phyloP scores from a whole-genome alignment of 768 basidiomycete species.

The Tylopilus sp. region DNA sequence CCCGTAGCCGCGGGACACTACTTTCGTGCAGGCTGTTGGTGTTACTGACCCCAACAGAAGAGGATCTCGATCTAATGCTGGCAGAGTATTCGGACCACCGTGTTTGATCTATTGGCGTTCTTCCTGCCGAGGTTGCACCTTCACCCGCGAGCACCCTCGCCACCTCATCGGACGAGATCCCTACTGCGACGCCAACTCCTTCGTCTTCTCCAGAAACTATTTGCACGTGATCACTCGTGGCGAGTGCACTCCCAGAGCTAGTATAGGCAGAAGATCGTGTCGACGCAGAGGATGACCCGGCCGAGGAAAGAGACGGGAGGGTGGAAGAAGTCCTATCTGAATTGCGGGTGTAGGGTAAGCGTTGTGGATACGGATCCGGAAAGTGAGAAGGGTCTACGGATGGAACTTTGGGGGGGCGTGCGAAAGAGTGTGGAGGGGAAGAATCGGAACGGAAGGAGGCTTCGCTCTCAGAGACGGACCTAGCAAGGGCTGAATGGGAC shows the following conservation, averaged over 20 bases:
- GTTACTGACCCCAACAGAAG: constrained; percentile 54
- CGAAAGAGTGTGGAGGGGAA: constrained; percentile 35
- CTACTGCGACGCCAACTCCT: constrained; percentile 47
- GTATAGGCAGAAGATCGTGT: constrained; percentile 78
- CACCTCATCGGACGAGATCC: constrained; percentile 64
- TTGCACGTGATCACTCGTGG: constrained; percentile 63
- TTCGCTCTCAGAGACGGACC: constrained; percentile 41
- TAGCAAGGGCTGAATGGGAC: constrained; percentile 35
- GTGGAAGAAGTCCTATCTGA: constrained; percentile 35
- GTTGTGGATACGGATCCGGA: constrained; percentile 70
- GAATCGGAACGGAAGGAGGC: constrained; percentile 37
- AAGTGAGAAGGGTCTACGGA: constrained; percentile 62
- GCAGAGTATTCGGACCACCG: constrained; percentile 77
- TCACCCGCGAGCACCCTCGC: constrained; percentile 60
- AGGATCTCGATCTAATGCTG: constrained; percentile 65
- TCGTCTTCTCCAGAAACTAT: constrained; percentile 62
- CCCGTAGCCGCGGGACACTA: constrained; percentile 44
- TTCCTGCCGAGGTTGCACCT: constrained; percentile 40
- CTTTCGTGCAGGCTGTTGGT: constrained; percentile 40
- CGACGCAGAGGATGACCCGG: constrained; percentile 66
- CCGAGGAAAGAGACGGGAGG: constrained; percentile 64
- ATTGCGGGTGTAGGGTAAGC: constrained; percentile 42
- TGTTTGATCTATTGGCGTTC: constrained; percentile 56
- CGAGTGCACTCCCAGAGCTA: constrained; percentile 59
- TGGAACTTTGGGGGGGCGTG: constrained; percentile 42